Base-by-base conservation (phyloP, 2,329 filamentous ascomycete genomes). In the Penicillium sp. region DNA sequence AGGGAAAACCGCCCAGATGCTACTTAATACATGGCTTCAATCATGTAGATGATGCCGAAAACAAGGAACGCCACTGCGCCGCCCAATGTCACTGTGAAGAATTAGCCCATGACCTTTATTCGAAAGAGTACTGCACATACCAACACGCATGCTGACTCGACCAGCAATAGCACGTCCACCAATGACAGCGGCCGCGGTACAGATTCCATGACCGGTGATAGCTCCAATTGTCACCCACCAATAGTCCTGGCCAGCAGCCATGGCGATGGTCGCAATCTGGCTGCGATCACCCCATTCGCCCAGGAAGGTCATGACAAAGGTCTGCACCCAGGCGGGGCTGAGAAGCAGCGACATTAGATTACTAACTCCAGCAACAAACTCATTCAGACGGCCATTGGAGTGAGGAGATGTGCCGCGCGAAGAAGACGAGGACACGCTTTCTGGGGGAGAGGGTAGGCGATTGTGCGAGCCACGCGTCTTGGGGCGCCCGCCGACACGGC, bases 251-350 rank as follows among this genome's bases (percentile, higher is more conserved):
- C 92, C 92, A 22, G 92, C 90, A 33, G 92, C 92, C 92, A 98
- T 98, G 37, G 92, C 92, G 59, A 98, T 94, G 0, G 92, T 98
- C 14, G 92, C 92, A 56, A 98, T 96, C 69, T 98, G 92, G 61
- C 86, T 94, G 51, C 92, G 80, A 59, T 98, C 92, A 40, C 92
- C 92, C 92, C 92, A 98, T 65, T 98, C 92, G 27, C 92, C 92
- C 18, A 98, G 70, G 68, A 98, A 98, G 2, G 92, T 98, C 92
- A 98, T 98, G 54, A 93, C 79, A 60, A 98, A 98, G 0, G 92
- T 98, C 67, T 96, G 90, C 10, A 98, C 92, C 92, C 92, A 98
- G 0, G 89, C 92, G 1, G 92, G 92, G 64, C 86, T 95, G 26
- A 98, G 74, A 3, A 98, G 75, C 5, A 98, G 73, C 8, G 85